These are phyloP conservation scores for Kazachstania kunashirensis DNA, from an alignment of 805 yeast species.

Conservation along the genomic window DNA sequence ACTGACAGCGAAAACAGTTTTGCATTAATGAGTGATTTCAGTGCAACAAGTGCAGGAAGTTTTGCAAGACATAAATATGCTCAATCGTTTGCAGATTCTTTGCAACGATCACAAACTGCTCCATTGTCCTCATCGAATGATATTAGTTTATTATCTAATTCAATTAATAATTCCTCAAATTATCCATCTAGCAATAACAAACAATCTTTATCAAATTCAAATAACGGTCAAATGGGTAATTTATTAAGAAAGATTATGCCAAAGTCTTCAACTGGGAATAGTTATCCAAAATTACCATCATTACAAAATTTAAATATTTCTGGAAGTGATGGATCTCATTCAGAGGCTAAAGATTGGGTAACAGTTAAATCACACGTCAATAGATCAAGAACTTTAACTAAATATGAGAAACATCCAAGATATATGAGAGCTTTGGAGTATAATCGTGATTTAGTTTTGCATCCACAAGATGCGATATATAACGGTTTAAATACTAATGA, in stretches of 20 bases:
- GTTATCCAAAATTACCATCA: slow-evolving; percentile 24
- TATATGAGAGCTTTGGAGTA: slow-evolving; percentile 52
- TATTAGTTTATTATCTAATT: not conserved
- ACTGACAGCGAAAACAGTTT: slow-evolving; percentile 33
- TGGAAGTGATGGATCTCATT: slow-evolving; percentile 32
- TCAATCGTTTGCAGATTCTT: slow-evolving; percentile 26
- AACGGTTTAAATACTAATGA: slow-evolving; percentile 41
- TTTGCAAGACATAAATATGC: slow-evolving; percentile 63
- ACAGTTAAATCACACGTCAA: slow-evolving; percentile 51
- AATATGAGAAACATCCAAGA: slow-evolving; percentile 60
- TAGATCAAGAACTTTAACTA: slow-evolving; percentile 60
- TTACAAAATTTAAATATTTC: slow-evolving; percentile 17
- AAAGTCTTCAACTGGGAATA: slow-evolving; percentile 12
- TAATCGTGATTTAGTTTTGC: slow-evolving; percentile 51
- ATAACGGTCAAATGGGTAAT: slow-evolving; percentile 25
- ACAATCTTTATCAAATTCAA: slow-evolving; percentile 5
- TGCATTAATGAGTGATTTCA: slow-evolving; percentile 49
- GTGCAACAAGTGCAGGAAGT: slow-evolving; percentile 87
- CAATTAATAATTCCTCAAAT: not conserved
- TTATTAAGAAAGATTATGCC: slow-evolving; percentile 28
- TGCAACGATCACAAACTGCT: slow-evolving; percentile 18
- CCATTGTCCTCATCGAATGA: slow-evolving; percentile 3
- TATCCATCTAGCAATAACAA: slow-evolving; percentile 7
- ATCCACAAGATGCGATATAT: slow-evolving; percentile 46
- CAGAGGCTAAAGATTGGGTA: slow-evolving; percentile 40